A percentile compares a stretch with the other conserved stretches of the same genome.
These are phyloP conservation scores for Micractinium conductrix DNA, from an alignment of 139 green algal species.

Conservation along the genomic window DNA sequence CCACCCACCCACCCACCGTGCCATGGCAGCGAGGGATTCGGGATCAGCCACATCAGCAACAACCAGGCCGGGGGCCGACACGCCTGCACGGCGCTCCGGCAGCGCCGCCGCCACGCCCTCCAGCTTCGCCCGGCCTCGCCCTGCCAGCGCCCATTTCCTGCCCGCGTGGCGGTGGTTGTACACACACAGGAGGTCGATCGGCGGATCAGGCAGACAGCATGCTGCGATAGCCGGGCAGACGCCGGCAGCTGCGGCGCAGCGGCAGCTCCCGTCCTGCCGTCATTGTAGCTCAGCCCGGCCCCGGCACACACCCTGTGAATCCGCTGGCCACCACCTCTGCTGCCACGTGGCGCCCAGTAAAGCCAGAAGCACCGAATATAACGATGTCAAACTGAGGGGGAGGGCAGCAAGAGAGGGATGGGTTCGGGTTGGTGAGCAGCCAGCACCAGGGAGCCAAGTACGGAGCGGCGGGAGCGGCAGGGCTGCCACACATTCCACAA, in stretches of 20 bases:
- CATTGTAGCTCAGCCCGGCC: background rate
- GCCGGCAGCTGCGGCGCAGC: background rate
- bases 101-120: conserved; percentile 3
- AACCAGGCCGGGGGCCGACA: conserved; percentile 36
- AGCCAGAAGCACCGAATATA: conserved; percentile 68
- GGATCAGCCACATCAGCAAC: conserved; percentile 53
- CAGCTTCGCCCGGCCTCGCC: conserved; percentile 44
- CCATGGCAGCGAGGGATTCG: conserved; percentile 45
- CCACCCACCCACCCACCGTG: background rate
- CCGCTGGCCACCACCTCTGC: conserved; percentile 38
- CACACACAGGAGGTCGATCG: background rate
- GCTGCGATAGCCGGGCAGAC: background rate
- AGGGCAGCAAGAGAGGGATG: too few relatives aligned
- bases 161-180: background rate
- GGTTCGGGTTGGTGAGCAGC: too few relatives aligned
- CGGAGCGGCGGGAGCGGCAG: too few relatives aligned
- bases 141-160: conserved; percentile 43
- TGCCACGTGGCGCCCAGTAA: conserved; percentile 58
- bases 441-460: too few relatives aligned
- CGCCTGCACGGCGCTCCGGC: background rate
- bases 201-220: background rate
- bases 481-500: too few relatives aligned
- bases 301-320: conserved; percentile 10
- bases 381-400: conserved; percentile 49
- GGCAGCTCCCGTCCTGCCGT: too few relatives aligned